These are phyloP conservation scores for Populus hybrid DNA, from an alignment of 441 rosid genomes.

Conservation along the genomic window DNA sequence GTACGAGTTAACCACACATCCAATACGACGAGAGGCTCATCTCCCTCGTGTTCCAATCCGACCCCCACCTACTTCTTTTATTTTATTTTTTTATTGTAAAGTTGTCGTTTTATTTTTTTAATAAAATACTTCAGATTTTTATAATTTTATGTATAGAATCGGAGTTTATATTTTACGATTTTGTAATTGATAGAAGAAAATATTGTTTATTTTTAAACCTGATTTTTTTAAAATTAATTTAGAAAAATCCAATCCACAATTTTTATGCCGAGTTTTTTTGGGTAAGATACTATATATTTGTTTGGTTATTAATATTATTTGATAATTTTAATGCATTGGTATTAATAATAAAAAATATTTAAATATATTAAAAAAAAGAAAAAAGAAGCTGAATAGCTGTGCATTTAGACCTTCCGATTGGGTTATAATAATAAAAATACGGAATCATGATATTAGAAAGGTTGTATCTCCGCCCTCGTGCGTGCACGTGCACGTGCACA, in stretches of 20 bases:
- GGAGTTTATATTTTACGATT: background rate
- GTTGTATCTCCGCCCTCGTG: background rate
- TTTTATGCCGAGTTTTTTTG: no score
- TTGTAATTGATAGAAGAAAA: background rate
- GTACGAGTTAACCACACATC: background rate
- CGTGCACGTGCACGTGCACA: background rate
- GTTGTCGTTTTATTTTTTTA: background rate
- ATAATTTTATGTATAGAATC: no score
- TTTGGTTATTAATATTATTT: no score
- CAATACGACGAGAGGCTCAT: background rate
- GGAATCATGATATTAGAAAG: background rate
- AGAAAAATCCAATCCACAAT: no score
- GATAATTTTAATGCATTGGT: no score
- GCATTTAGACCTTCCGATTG: background rate
- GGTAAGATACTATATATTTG: no score
- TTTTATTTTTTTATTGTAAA: background rate
- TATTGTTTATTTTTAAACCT: no score
- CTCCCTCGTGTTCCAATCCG: background rate
- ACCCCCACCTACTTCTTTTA: background rate
- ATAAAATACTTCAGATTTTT: no score
- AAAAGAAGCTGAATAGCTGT: background rate
- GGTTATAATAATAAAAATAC: background rate
- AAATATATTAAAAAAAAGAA: no score
- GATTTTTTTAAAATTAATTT: no score
- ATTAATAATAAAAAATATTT: no score